Conservation (phyloP, 306 rosid genomes). For the Fragaria vesca region DNA sequence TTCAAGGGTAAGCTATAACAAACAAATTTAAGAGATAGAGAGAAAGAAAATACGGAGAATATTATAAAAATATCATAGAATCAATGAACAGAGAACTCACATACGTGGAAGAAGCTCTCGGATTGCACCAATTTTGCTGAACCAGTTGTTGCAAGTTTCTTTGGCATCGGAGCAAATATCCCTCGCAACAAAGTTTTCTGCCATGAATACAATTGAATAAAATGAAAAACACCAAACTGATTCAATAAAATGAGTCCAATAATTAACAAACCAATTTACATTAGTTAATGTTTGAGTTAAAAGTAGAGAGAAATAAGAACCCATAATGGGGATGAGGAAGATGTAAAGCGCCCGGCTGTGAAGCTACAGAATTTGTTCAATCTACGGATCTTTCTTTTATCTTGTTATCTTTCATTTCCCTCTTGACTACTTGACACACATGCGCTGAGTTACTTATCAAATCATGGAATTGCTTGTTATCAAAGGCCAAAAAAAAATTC, state of each 20-base stretch:
- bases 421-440: too few relatives aligned
- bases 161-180: slow-evolving; percentile 73
- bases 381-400: too few relatives aligned
- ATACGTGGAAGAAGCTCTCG: slow-evolving; percentile 99
- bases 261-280: slow-evolving; percentile 9
- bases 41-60: background rate
- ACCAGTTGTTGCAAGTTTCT: slow-evolving; percentile 97
- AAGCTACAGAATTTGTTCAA: too few relatives aligned
- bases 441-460: too few relatives aligned
- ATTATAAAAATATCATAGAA: background rate
- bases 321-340: background rate
- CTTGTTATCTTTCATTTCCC: too few relatives aligned
- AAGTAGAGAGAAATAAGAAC: background rate
- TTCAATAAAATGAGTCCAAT: slow-evolving; percentile 20
- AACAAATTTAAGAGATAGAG: background rate
- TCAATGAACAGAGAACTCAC: slow-evolving; percentile 42
- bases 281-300: background rate
- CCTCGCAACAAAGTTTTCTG: slow-evolving; percentile 65
- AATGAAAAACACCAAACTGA: background rate
- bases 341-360: background rate
- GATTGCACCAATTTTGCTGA: slow-evolving; percentile 88
- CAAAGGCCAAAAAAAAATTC: background rate
- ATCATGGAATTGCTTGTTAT: background rate
- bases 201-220: slow-evolving; percentile 30
- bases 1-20: background rate